Conservation (phyloP, 495 filamentous ascomycete genomes). For the Daldinia concentrica region DNA sequence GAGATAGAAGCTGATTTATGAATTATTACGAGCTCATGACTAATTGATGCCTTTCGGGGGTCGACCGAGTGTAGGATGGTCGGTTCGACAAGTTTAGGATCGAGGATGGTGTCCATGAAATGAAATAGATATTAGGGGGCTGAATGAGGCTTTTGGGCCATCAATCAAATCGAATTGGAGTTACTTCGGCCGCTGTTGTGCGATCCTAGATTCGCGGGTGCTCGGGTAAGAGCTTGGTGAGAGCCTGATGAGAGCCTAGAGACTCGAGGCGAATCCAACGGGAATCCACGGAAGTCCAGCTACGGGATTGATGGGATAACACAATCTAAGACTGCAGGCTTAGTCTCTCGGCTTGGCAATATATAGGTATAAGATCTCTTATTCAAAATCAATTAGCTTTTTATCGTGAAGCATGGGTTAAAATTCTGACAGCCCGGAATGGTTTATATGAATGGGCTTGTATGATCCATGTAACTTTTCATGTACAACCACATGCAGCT, state of each 20-base stretch:
- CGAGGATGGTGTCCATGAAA: slow-evolving; percentile 34
- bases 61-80: slow-evolving; percentile 29
- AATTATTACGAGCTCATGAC: slow-evolving; percentile 36
- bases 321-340: slow-evolving; percentile 7
- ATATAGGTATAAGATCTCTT: not conserved
- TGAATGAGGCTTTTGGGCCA: slow-evolving; percentile 14
- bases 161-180: slow-evolving; percentile 2
- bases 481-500: slow-evolving; percentile 2
- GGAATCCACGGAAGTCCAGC: slow-evolving; percentile 13
- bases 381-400: slow-evolving; percentile 5
- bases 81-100: slow-evolving; percentile 37
- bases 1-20: slow-evolving; percentile 25
- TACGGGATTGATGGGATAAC: slow-evolving; percentile 4
- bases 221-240: slow-evolving; percentile 18
- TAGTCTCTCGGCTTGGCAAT: not conserved
- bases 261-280: slow-evolving; percentile 4
- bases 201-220: slow-evolving; percentile 4
- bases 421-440: not conserved
- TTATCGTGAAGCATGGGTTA: no score
- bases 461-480: slow-evolving; percentile 9
- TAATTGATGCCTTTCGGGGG: slow-evolving; percentile 27
- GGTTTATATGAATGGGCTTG: slow-evolving; percentile 15
- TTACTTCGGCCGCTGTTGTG: slow-evolving; percentile 24
- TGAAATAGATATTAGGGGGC: slow-evolving; percentile 9
- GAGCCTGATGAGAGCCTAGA: slow-evolving; percentile 15